Evolutionary conservation across 2,329 filamentous ascomycete genomes (phyloP).

Genomic region (Epicoccum sorghinum): DNA sequence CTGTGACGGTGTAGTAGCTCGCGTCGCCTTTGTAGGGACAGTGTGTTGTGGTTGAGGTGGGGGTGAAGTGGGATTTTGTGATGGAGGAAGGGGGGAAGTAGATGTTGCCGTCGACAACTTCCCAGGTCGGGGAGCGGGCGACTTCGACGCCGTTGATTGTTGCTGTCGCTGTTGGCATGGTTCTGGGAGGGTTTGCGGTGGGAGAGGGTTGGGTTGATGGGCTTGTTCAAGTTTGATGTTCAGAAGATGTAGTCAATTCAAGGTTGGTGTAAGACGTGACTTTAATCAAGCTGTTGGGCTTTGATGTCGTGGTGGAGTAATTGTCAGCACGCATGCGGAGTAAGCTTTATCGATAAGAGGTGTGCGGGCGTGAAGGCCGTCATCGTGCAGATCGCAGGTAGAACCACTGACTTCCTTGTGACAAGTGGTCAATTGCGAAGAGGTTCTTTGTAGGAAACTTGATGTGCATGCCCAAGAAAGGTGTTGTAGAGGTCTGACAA

Average conservation of each 20-base stretch:
- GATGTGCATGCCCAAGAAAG: background rate
- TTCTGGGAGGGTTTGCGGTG: background rate
- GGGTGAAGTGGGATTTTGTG: slow-evolving; percentile 51
- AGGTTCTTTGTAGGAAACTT: no score
- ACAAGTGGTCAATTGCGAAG: no score
- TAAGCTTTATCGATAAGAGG: background rate
- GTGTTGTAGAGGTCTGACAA: no score
- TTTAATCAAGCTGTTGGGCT: background rate
- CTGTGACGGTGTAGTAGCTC: slow-evolving; percentile 61
- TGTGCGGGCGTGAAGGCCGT: background rate
- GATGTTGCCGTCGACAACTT: slow-evolving; percentile 65
- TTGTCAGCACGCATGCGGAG: background rate
- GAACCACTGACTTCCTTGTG: no score
- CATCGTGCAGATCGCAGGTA: background rate
- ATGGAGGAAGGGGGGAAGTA: slow-evolving; percentile 57
- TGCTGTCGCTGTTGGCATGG: slow-evolving; percentile 52
- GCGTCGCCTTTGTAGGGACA: slow-evolving; percentile 66
- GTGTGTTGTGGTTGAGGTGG: slow-evolving; percentile 55
- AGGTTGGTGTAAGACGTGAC: background rate
- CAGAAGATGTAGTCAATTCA: no score
- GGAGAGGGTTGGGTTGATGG: background rate
- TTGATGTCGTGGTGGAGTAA: background rate
- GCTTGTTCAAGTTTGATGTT: background rate
- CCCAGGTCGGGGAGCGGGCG: slow-evolving; percentile 58
- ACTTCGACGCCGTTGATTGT: slow-evolving; percentile 57